Conservation (phyloP, 768 basidiomycete species). For the Tricholoma sp. region DNA sequence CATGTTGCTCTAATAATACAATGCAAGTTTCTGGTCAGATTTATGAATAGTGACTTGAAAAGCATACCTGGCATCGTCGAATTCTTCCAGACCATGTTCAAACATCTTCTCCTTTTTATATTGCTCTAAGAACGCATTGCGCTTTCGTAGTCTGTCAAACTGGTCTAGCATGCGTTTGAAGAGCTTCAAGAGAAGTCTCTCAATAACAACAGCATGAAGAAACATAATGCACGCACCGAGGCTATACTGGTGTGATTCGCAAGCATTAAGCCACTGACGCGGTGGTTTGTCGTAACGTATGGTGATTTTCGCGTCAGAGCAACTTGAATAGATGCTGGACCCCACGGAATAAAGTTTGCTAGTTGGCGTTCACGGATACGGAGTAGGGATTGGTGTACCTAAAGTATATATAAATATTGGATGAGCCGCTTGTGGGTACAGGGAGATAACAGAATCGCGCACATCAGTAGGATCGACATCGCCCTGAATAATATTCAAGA, state of each 20-base stretch:
- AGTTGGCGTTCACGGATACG: conserved; percentile 95
- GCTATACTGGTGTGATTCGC: conserved; percentile 99
- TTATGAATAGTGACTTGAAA: neutral
- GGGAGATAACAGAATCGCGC: conserved; percentile 13
- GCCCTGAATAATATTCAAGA: conserved; percentile 97
- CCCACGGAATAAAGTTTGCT: conserved; percentile 99
- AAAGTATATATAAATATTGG: conserved; percentile 1
- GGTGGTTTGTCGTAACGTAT: conserved; percentile 82
- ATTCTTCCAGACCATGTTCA: conserved; percentile 88
- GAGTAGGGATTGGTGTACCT: conserved; percentile 97
- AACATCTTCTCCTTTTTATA: conserved; percentile 98
- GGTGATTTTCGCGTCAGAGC: conserved; percentile 89
- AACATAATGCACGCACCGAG: conserved; percentile 50
- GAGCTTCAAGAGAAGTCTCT: conserved; percentile 41
- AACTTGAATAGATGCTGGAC: conserved; percentile 96
- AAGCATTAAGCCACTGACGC: conserved; percentile 97
- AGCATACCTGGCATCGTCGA: conserved; percentile 89
- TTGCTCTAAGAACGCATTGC: conserved; percentile 94
- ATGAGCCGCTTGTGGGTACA: neutral
- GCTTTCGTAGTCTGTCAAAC: conserved; percentile 79
- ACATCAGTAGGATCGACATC: conserved; percentile 98
- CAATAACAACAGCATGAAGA: conserved; percentile 5
- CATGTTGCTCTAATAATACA: conserved; percentile 61
- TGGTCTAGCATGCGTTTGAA: conserved; percentile 97
- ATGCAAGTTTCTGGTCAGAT: neutral